Base-by-base conservation (phyloP, 164 flowering plant species). In the Sedum album region DNA sequence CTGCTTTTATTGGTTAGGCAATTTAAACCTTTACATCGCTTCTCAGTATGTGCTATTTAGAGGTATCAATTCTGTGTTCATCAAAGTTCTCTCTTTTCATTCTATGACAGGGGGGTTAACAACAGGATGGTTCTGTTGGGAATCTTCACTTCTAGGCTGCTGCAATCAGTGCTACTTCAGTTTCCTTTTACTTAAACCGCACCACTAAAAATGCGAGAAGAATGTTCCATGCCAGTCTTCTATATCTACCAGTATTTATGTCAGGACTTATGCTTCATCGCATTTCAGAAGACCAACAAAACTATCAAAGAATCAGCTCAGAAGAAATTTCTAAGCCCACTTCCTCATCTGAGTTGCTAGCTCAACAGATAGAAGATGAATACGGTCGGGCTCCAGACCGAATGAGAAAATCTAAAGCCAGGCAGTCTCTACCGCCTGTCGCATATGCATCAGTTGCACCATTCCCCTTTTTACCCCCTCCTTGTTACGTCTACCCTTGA, bases 381-480 rank as follows among this genome's bases (percentile, higher is more conserved):
- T n/a, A 64, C 2, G 28, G 41, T 20, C 38, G 66, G 63, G 73
- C 48, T 44, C 17, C 48, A 1, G 0, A 26, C 17, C 76, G 78
- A 46, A 62, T 2, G 17, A 69, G 36, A 67, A 62, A 31, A 18
- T 31, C 71, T 1, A 10, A 21, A 5, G 20, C 31, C 13, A 61
- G 68, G 17, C 76, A 73, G 62, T 60, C 78, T 21, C 85, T 87
- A 0, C 79, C 96, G 5, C 98, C 90, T 15, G 96, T 92, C 8
- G 84, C 98, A 2, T 88, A 79, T 76, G 98, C 98, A 25, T 92
- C 98, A 6, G 73, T 79, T 66, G 95, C 98, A 6, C 98, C 98
- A 36, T 92, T 92, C 65, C 98, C 98, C 11, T 92, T 90, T 77
- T 77, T 92, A 74, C 98, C 94, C 5, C 88, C 81, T 61, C 94